Evolutionary conservation across 768 basidiomycete genomes (phyloP).

Genomic region (Lactarius indigo): DNA sequence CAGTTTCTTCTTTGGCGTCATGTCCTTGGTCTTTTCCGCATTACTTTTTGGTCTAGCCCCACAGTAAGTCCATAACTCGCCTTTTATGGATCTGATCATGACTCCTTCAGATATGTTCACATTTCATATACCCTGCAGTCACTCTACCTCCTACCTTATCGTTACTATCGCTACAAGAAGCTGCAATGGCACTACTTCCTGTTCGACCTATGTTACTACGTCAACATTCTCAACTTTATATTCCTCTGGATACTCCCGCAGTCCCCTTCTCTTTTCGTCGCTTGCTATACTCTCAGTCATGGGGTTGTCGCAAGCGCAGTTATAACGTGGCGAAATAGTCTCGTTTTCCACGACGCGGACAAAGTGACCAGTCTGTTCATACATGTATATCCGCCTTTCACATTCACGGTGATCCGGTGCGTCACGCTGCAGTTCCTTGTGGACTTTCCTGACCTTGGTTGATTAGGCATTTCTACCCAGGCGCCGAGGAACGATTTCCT

Average conservation of each 20-base stretch:
- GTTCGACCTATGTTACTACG: constrained; percentile 91
- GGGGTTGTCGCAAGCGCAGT: constrained; percentile 91
- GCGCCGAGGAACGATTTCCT: constrained; percentile 79
- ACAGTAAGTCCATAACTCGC: constrained; percentile 49
- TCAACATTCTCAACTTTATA: constrained; percentile 85
- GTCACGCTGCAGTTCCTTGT: constrained; percentile 27
- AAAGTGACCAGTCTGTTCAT: constrained; percentile 95
- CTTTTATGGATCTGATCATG: constrained; percentile 21
- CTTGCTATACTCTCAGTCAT: constrained; percentile 90
- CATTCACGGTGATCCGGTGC: constrained; percentile 87
- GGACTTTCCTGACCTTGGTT: not conserved
- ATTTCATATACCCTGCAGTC: constrained; percentile 79
- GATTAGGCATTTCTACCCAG: constrained; percentile 81
- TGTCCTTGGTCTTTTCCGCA: constrained; percentile 80
- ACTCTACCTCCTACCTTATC: constrained; percentile 75
- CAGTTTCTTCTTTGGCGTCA: constrained; percentile 92
- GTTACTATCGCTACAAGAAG: constrained; percentile 85
- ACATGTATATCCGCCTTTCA: constrained; percentile 89
- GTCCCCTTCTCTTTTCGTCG: constrained; percentile 76
- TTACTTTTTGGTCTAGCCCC: constrained; percentile 87
- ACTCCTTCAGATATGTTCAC: constrained; percentile 72
- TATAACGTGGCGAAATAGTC: constrained; percentile 96
- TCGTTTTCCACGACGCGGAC: constrained; percentile 96
- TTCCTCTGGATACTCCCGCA: constrained; percentile 89
- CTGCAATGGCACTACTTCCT: constrained; percentile 94